A percentile compares a stretch with the other conserved stretches of the same genome.
phyloP scores from a whole-genome alignment of 73 alveolate genomes.

The Durusdinium trenchii region DNA sequence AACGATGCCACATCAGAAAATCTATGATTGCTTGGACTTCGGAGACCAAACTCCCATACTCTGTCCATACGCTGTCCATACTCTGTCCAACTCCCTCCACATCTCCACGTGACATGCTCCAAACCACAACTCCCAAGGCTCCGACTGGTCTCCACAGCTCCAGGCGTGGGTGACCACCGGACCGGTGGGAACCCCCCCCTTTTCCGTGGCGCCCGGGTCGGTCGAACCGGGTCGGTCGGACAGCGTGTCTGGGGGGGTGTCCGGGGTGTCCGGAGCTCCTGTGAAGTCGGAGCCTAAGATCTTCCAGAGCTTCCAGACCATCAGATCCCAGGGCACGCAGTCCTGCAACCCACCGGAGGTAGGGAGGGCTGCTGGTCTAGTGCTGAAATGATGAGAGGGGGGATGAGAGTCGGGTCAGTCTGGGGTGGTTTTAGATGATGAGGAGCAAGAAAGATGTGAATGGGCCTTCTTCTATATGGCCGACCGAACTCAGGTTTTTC shows the following conservation, averaged over 20 bases:
- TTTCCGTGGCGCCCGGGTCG: background rate
- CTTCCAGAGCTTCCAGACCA: conserved; percentile 92
- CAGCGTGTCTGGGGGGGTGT: too few species aligned
- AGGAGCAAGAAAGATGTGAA: too few species aligned
- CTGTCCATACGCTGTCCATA: too few species aligned
- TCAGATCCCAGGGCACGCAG: conserved; percentile 92
- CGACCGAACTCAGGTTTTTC: too few species aligned
- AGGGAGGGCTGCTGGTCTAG: background rate
- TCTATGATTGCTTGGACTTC: too few species aligned
- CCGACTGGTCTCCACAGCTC: background rate
- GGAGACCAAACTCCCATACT: too few species aligned
- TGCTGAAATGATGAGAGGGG: background rate
- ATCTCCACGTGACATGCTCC: too few species aligned
- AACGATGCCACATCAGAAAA: too few species aligned
- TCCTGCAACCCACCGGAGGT: background rate
- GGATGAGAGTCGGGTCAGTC: background rate
- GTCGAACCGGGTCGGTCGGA: too few species aligned
- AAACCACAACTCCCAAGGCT: background rate
- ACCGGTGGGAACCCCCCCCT: background rate
- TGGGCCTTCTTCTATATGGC: too few species aligned
- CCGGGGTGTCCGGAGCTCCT: background rate
- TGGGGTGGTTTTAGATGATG: too few species aligned
- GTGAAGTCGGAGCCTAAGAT: conserved; percentile 39
- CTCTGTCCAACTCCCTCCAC: too few species aligned
- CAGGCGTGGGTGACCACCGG: background rate